Evolutionary conservation across 208 protist species (phyloP).

Genomic region (Leishmania tarentolae): DNA sequence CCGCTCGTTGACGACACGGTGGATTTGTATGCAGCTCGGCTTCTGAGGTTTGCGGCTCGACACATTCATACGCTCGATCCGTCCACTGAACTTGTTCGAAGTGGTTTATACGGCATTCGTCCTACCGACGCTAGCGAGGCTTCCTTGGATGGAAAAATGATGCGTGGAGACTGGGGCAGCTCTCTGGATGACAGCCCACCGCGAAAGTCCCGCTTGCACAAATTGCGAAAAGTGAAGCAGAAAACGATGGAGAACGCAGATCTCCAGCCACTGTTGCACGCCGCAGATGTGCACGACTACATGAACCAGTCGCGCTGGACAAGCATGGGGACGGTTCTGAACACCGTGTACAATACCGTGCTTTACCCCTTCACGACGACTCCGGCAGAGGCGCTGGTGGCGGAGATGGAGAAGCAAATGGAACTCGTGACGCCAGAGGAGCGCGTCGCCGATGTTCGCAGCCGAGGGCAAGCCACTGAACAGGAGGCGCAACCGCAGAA

Average conservation of each 20-base stretch:
- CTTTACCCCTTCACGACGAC: slow-evolving; percentile 71
- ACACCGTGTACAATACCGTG: slow-evolving; percentile 38
- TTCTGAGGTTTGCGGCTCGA: slow-evolving; percentile 31
- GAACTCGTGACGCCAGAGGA: slow-evolving; percentile 15
- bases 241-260: slow-evolving; percentile 44
- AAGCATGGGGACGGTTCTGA: slow-evolving; percentile 22
- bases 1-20: slow-evolving; percentile 39
- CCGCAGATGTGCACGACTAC: slow-evolving; percentile 67
- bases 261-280: slow-evolving; percentile 64
- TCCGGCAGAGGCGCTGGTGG: slow-evolving; percentile 39
- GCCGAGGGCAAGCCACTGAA: not conserved
- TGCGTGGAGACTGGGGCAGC: not conserved
- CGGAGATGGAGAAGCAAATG: slow-evolving; percentile 43
- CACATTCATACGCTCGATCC: slow-evolving; percentile 28
- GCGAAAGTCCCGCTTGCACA: slow-evolving; percentile 24
- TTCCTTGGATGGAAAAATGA: not conserved
- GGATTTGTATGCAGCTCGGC: slow-evolving; percentile 24
- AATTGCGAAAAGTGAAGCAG: slow-evolving; percentile 45
- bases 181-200: slow-evolving; percentile 28
- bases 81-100: slow-evolving; percentile 24
- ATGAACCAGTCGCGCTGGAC: slow-evolving; percentile 40
- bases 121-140: not conserved
- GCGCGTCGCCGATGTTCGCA: not conserved
- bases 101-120: slow-evolving; percentile 14
- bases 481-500: not conserved